These are phyloP conservation scores for Gardenia jasminoides DNA, from an alignment of 257 asterid genomes.

Conservation along the genomic window DNA sequence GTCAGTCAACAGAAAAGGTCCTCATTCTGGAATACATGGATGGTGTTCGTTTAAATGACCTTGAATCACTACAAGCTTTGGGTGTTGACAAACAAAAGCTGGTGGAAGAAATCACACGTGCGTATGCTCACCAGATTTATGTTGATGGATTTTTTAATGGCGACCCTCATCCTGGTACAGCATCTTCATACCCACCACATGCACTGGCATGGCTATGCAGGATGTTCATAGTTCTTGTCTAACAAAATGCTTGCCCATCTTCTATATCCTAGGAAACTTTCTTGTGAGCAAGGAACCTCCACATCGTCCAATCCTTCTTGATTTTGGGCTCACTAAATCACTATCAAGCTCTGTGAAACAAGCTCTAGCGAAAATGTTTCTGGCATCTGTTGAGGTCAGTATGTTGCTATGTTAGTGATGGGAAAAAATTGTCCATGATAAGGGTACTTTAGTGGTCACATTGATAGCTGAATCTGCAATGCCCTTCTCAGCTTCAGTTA, in stretches of 20 bases:
- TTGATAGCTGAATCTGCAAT: not conserved
- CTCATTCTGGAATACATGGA: conserved; percentile 94
- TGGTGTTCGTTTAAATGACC: conserved; percentile 83
- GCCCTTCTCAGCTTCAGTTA: not conserved
- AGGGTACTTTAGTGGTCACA: not conserved
- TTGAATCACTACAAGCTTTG: conserved; percentile 66
- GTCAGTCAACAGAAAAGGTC: conserved; percentile 88
- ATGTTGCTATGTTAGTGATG: not conserved
- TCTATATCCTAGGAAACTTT: conserved; percentile 65
- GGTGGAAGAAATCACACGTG: conserved; percentile 95
- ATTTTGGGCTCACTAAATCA: conserved; percentile 91
- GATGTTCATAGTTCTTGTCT: not conserved
- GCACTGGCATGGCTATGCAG: not conserved
- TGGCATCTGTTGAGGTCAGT: conserved; percentile 95
- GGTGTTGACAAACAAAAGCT: conserved; percentile 91
- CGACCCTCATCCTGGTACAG: conserved; percentile 95
- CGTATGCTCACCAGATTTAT: conserved; percentile 97
- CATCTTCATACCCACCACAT: conserved; percentile 1
- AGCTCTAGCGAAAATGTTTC: conserved; percentile 97
- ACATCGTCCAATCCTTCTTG: conserved; percentile 90
- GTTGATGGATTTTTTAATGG: conserved; percentile 98
- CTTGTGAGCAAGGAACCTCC: conserved; percentile 94
- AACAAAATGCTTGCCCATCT: not conserved
- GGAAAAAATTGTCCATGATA: not conserved
- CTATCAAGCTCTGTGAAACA: conserved; percentile 70